Evolutionary conservation across 176 grass and related monocot genomes (phyloP).

Genomic region (Ensete glaucum): DNA sequence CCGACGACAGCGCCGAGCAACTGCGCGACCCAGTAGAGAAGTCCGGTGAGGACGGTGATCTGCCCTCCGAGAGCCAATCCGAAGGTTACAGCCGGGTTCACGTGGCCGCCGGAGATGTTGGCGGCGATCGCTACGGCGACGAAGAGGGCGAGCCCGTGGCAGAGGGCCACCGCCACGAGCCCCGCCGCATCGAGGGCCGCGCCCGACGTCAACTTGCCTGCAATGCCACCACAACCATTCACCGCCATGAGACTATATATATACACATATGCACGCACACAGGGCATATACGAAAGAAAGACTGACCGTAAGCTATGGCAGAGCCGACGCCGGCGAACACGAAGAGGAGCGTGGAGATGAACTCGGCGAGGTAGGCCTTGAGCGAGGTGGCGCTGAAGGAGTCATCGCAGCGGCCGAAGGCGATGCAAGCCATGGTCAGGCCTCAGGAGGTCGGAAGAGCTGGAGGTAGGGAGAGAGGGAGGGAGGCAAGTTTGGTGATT

Average conservation of each 20-base stretch:
- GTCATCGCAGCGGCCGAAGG: slow-evolving; percentile 11
- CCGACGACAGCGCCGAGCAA: slow-evolving; percentile 3
- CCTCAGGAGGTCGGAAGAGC: not conserved
- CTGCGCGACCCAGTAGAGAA: slow-evolving; percentile 9
- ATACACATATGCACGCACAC: not conserved
- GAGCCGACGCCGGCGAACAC: slow-evolving; percentile 11
- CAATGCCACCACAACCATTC: not conserved
- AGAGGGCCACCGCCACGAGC: slow-evolving; percentile 8
- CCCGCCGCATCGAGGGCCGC: slow-evolving; percentile 1
- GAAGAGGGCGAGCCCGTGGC: slow-evolving; percentile 7
- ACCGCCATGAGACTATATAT: not conserved
- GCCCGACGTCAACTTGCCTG: slow-evolving; percentile 2
- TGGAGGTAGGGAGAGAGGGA: not conserved
- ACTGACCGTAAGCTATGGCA: not conserved
- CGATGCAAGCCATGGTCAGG: not conserved
- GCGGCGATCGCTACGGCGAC: slow-evolving; percentile 8
- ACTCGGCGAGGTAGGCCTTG: slow-evolving; percentile 14
- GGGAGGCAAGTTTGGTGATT: too few species aligned
- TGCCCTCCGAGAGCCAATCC: slow-evolving; percentile 7
- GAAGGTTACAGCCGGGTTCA: slow-evolving; percentile 13
- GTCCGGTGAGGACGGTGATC: slow-evolving; percentile 4
- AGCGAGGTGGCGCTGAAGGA: slow-evolving; percentile 7
- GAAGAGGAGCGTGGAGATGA: slow-evolving; percentile 18
- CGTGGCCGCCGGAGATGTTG: slow-evolving; percentile 9
- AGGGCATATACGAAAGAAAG: not conserved